Conservation (phyloP, 306 rosid genomes). For the Lathyrus tuberosus region DNA sequence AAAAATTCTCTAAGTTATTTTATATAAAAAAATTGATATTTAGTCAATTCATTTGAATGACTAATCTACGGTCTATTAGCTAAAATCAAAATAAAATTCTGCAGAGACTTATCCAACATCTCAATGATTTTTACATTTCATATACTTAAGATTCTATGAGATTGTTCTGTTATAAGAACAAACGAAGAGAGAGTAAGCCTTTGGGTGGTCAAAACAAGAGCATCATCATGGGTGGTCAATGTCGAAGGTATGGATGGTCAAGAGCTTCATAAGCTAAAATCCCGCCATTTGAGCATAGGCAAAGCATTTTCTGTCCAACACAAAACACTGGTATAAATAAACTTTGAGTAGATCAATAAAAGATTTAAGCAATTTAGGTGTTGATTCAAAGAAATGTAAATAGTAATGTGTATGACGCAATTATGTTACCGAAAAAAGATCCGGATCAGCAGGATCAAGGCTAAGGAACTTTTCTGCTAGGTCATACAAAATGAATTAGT, state of each 20-base stretch:
- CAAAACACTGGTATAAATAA: not conserved
- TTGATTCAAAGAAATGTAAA: not conserved
- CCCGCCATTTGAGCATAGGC: not conserved
- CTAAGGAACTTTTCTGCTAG: not conserved
- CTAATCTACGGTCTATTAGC: too few species aligned
- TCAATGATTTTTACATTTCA: too few species aligned
- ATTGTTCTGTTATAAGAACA: not conserved
- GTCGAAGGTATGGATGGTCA: constrained; percentile 19
- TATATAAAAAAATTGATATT: too few species aligned
- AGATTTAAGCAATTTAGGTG: not conserved
- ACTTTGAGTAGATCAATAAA: not conserved
- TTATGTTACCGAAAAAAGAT: constrained; percentile 32
- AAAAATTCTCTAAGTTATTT: too few species aligned
- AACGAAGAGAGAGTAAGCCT: not conserved
- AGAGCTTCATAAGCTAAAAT: constrained; percentile 35
- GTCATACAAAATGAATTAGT: constrained; percentile 23
- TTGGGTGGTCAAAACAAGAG: not conserved
- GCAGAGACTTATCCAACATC: too few species aligned
- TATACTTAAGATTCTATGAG: not conserved
- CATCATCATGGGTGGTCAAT: not conserved
- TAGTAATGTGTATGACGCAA: not conserved
- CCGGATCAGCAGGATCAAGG: not conserved
- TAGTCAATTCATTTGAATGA: too few species aligned
- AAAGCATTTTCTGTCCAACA: constrained; percentile 31
- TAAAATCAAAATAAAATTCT: too few species aligned